Evolutionary conservation across 192 early-diverging fungal species (phyloP), one percentile per base, ranked within the genome.

Genomic region (Lunasporangiospora selenospora): DNA sequence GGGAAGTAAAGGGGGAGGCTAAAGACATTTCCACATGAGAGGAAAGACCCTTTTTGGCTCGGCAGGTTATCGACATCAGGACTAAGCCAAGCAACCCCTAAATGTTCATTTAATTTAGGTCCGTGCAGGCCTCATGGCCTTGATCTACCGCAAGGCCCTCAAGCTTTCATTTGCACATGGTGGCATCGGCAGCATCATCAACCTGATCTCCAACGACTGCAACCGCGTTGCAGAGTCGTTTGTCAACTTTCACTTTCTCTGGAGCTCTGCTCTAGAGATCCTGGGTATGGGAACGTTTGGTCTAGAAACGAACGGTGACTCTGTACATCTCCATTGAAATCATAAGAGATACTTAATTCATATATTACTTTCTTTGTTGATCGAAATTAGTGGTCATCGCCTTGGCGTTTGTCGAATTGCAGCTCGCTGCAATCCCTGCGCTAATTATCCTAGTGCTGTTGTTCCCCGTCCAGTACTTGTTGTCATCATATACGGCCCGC

Each of bases 71-170:
- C n/a, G n/a, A n/a, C n/a, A n/a, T n/a, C n/a, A n/a, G n/a, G n/a
- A n/a, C n/a, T n/a, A n/a, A n/a, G n/a, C n/a, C n/a, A n/a, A n/a
- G n/a, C n/a, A n/a, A n/a, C n/a, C n/a, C n/a, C n/a, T n/a, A n/a
- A n/a, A n/a, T n/a, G n/a, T n/a, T n/a, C n/a, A n/a, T n/a, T 37
- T 8, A 15, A 46, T 52, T 27, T 75, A 86, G 85, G 85, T 82
- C 61, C 85, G 87, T 47, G 85, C 89, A n/a, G 87, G 85, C 8
- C 73, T 90, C 40, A 90, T 90, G 87, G 89, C 87, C 9, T 50
- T 91, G 64, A 83, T 91, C 48, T 91, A 91, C 62, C 83, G 88
- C 30, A 91, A 91, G 73, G 82, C 87, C 4, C 76, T 91, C 58
- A 75, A 69, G 53, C 65, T 91, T 30, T 81, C 83, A 32, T 85